Evolutionary conservation across 371 early-diverging fungal species (phyloP).

Genomic region (Lichtheimia hyalospora): DNA sequence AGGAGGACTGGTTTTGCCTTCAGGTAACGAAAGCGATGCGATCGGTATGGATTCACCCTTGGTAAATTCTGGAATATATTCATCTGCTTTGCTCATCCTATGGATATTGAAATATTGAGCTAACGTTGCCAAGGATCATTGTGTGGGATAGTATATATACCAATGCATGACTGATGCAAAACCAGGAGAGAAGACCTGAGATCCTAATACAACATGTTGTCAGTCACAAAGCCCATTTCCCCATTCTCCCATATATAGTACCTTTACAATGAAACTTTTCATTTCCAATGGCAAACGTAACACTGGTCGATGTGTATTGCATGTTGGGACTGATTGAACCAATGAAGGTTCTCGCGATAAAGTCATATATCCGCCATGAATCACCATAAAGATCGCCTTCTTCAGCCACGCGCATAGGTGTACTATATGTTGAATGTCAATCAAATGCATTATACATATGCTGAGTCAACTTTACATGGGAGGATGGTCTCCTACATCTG

Average conservation of each 20-base stretch:
- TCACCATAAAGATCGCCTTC: constrained; percentile 53
- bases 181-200: constrained; percentile 37
- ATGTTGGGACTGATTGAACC: constrained; percentile 63
- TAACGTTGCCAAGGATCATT: not conserved
- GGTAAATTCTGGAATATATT: constrained; percentile 48
- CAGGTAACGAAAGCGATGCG: constrained; percentile 24
- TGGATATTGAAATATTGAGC: not conserved
- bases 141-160: constrained; percentile 15
- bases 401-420: constrained; percentile 47
- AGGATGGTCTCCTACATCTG: constrained; percentile 52
- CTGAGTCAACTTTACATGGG: constrained; percentile 34
- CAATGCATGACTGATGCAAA: constrained; percentile 60
- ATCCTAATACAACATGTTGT: not conserved
- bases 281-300: constrained; percentile 46
- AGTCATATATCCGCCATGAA: constrained; percentile 65
- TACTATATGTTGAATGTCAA: constrained; percentile 21
- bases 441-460: not conserved
- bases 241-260: not conserved
- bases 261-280: constrained; percentile 53
- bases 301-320: constrained; percentile 55
- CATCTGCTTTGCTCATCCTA: constrained; percentile 41
- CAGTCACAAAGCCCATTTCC: no score
- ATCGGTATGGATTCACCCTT: constrained; percentile 33
- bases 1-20: constrained; percentile 67
- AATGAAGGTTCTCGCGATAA: constrained; percentile 56